Conservation (phyloP, 331 rosid genomes). For the Arachis monticola region DNA sequence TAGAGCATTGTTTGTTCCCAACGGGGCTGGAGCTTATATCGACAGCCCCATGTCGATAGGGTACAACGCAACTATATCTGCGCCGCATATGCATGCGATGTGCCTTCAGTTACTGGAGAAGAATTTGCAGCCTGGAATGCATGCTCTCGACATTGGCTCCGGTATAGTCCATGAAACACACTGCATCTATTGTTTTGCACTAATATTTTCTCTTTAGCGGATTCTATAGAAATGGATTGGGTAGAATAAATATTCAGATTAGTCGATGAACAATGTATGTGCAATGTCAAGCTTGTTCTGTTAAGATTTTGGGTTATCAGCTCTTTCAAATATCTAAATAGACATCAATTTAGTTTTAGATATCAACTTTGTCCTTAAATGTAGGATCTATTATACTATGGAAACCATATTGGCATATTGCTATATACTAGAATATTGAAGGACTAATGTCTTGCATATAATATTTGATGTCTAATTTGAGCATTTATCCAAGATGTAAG, state of each 20-base stretch:
- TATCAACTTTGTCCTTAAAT: background rate
- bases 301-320: background rate
- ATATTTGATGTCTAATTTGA: background rate
- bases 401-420: background rate
- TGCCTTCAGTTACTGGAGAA: conserved; percentile 90
- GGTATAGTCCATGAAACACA: conserved; percentile 48
- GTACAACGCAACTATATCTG: conserved; percentile 93
- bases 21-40: conserved; percentile 63
- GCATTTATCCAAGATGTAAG: background rate
- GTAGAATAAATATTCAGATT: background rate
- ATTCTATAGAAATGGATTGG: background rate
- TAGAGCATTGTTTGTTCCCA: conserved; percentile 82
- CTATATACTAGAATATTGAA: background rate
- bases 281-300: background rate
- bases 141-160: conserved; percentile 86
- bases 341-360: background rate
- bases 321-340: background rate
- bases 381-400: background rate
- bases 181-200: background rate
- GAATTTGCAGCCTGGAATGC: conserved; percentile 95
- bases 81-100: conserved; percentile 98
- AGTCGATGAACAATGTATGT: background rate
- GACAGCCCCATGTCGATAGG: conserved; percentile 91
- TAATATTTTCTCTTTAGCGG: background rate
- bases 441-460: background rate